Conservation (phyloP, 352 stramenopile genomes). For the Peronospora farinosa region DNA sequence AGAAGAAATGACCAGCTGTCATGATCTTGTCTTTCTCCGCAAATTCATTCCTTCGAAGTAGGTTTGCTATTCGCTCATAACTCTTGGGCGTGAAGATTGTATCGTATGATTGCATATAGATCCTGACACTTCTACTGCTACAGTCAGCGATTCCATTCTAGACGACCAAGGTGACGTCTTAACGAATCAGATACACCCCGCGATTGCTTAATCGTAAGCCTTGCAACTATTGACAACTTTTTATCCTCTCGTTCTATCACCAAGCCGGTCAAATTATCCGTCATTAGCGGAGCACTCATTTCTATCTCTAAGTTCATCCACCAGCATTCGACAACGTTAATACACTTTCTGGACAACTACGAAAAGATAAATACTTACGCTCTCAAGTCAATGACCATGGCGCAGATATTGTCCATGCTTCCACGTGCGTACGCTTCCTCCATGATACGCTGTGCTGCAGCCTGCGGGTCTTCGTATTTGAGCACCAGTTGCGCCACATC, state of each 20-base stretch:
- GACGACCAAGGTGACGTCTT: too few relatives aligned
- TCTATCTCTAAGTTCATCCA: slow-evolving; percentile 34
- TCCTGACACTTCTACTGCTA: too few relatives aligned
- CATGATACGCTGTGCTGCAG: slow-evolving; percentile 73
- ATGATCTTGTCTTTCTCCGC: too few relatives aligned
- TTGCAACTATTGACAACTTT: slow-evolving; percentile 17
- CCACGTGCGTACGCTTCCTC: slow-evolving; percentile 79
- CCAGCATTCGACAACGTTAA: slow-evolving; percentile 4
- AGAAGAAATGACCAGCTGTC: too few relatives aligned
- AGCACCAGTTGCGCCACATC: slow-evolving; percentile 72
- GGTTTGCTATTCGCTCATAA: too few relatives aligned
- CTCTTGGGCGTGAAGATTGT: too few relatives aligned
- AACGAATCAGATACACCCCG: too few relatives aligned
- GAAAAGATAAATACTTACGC: slow-evolving; percentile 29
- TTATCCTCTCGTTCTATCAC: slow-evolving; percentile 20
- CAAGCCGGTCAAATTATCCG: slow-evolving; percentile 20
- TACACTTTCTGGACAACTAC: not conserved
- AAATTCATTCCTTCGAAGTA: not conserved
- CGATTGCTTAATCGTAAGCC: slow-evolving; percentile 2
- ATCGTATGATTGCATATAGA: too few relatives aligned
- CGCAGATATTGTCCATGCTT: slow-evolving; percentile 89
- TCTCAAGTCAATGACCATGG: slow-evolving; percentile 87
- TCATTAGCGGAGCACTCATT: slow-evolving; percentile 40
- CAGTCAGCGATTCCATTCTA: too few relatives aligned
- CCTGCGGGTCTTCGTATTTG: slow-evolving; percentile 61